Conservation (phyloP, 2,329 filamentous ascomycete genomes). For the Epichloe glyceriae region DNA sequence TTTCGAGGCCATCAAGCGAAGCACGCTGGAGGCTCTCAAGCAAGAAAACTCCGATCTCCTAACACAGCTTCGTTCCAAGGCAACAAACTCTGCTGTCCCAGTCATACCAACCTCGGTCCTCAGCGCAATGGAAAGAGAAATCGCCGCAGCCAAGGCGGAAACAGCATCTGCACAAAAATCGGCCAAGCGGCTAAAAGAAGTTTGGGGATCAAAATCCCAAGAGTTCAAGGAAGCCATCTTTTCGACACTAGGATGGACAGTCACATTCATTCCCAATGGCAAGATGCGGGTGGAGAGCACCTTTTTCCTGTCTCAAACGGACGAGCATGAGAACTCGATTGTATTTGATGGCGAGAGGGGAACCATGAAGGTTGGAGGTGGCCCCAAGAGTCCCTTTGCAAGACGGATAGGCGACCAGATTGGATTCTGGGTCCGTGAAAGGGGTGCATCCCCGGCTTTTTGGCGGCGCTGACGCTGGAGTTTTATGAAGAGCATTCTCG, state of each 20-base stretch:
- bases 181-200: conserved; percentile 74
- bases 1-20: conserved; percentile 69
- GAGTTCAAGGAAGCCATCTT: conserved; percentile 96
- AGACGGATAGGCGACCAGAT: conserved; percentile 74
- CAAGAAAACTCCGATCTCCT: conserved; percentile 78
- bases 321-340: conserved; percentile 60
- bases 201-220: conserved; percentile 79
- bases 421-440: conserved; percentile 89
- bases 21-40: conserved; percentile 63
- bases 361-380: conserved; percentile 95
- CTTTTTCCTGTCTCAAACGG: conserved; percentile 58
- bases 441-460: conserved; percentile 84
- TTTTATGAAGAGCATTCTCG: conserved; percentile 62
- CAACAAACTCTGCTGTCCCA: conserved; percentile 32
- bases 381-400: conserved; percentile 76
- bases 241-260: conserved; percentile 81
- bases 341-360: conserved; percentile 89
- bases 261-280: conserved; percentile 94
- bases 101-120: conserved; percentile 68
- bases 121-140: conserved; percentile 59
- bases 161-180: conserved; percentile 68
- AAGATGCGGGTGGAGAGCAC: conserved; percentile 84
- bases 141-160: conserved; percentile 57
- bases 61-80: conserved; percentile 46
- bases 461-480: conserved; percentile 82